Evolutionary conservation across 1,139 yeast genomes (phyloP).

Genomic region (Diutina scorzettiae): DNA sequence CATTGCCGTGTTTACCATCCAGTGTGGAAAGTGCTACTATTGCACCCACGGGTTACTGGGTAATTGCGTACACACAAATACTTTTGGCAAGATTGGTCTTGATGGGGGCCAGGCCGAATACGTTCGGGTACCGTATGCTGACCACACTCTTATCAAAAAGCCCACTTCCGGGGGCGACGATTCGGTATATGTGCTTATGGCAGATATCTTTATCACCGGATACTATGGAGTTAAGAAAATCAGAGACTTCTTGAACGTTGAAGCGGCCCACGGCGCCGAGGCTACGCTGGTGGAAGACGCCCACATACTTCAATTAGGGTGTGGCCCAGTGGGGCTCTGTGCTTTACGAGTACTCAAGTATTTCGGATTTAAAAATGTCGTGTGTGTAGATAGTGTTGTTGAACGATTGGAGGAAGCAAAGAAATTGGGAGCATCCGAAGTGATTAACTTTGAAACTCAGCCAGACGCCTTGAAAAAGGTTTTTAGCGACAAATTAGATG

Average conservation of each 20-base stretch:
- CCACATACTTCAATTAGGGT: constrained; percentile 41
- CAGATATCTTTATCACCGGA: constrained; percentile 58
- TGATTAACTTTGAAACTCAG: constrained; percentile 31
- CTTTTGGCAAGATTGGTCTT: constrained; percentile 42
- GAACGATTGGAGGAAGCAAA: constrained; percentile 35
- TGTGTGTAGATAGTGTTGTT: constrained; percentile 40
- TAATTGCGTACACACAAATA: constrained; percentile 37
- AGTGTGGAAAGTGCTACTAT: constrained; percentile 46
- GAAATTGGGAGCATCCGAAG: constrained; percentile 29
- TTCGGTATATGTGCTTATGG: constrained; percentile 40
- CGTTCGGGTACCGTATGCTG: constrained; percentile 47
- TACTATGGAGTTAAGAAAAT: constrained; percentile 45
- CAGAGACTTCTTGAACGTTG: constrained; percentile 9
- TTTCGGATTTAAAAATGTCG: constrained; percentile 34
- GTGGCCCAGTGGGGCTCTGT: constrained; percentile 58
- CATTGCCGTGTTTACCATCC: constrained; percentile 40
- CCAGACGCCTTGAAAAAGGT: constrained; percentile 15
- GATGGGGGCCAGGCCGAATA: constrained; percentile 55
- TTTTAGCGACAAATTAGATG: constrained; percentile 12
- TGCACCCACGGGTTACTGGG: constrained; percentile 42
- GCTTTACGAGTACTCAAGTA: constrained; percentile 35
- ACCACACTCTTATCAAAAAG: constrained; percentile 32
- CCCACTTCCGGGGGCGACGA: constrained; percentile 22
- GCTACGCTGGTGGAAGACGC: constrained; percentile 15
- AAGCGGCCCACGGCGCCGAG: constrained; percentile 9